Percentiles rank a stretch among this genome's conserved stretches.
Conservation (phyloP, 2,329 filamentous ascomycete genomes). For the Aspergillus tubingensis region DNA sequence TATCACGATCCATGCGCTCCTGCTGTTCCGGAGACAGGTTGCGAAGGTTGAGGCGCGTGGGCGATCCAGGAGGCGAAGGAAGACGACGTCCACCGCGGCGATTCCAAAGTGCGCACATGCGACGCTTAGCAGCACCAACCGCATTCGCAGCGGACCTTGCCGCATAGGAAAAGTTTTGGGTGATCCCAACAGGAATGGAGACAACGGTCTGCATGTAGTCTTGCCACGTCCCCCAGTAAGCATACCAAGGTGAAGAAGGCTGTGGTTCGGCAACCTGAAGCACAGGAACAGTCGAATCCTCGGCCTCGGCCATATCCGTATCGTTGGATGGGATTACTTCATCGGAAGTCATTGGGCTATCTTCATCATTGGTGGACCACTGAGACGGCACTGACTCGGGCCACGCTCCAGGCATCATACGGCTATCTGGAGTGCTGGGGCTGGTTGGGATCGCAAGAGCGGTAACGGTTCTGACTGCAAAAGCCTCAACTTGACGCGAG, state of each 20-base stretch:
- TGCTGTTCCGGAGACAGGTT: slow-evolving; percentile 19
- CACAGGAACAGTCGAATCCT: not conserved
- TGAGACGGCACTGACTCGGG: not conserved
- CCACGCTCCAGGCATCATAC: not conserved
- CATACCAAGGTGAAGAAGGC: not conserved
- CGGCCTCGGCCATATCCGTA: not conserved
- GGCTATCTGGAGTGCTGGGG: not conserved
- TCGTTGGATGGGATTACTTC: not conserved
- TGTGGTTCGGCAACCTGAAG: not conserved
- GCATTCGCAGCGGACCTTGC: slow-evolving; percentile 17
- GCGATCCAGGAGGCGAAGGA: slow-evolving; percentile 10
- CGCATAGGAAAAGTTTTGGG: slow-evolving; percentile 13
- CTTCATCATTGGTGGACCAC: not conserved
- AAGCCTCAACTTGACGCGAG: not conserved
- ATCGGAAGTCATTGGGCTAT: slow-evolving; percentile 7
- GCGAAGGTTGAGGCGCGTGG: slow-evolving; percentile 18
- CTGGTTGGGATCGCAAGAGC: not conserved
- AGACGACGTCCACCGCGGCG: not conserved
- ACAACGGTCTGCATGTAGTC: slow-evolving; percentile 8
- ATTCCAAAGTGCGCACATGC: slow-evolving; percentile 9
- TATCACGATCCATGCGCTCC: slow-evolving; percentile 12
- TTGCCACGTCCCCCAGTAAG: slow-evolving; percentile 8
- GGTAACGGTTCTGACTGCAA: not conserved
- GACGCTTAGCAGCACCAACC: slow-evolving; percentile 13
- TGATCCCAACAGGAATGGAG: slow-evolving; percentile 1